A percentile compares a stretch with the other conserved stretches of the same genome.
phyloP scores from a whole-genome alignment of 2,329 filamentous ascomycete genomes.

The Fusarium agapanthi region DNA sequence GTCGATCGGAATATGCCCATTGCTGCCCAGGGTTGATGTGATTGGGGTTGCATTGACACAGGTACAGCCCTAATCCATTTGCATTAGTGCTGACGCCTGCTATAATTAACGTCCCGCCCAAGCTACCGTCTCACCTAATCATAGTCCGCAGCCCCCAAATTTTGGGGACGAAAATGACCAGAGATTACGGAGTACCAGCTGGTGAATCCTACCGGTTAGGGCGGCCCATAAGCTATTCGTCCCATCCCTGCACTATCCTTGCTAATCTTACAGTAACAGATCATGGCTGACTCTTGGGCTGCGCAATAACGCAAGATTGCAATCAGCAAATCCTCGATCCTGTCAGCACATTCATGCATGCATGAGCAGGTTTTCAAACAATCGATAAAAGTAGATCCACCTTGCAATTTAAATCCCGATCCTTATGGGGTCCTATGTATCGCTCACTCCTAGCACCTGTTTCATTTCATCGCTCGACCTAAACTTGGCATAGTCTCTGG shows the following conservation, averaged over 20 bases:
- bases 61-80: neutral
- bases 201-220: neutral
- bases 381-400: neutral
- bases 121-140: neutral
- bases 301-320: neutral
- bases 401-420: neutral
- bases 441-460: constrained; percentile 7
- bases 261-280: neutral
- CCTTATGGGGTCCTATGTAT: neutral
- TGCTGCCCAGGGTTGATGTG: neutral
- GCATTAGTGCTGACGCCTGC: neutral
- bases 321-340: neutral
- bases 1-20: neutral
- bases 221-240: neutral
- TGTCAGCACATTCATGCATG: neutral
- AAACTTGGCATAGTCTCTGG: constrained; percentile 3
- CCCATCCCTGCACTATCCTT: neutral
- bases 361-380: neutral
- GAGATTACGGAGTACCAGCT: neutral
- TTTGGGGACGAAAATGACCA: neutral
- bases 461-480: constrained; percentile 27
- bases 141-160: neutral
- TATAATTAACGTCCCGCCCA: neutral
- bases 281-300: neutral
- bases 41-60: neutral